These are phyloP conservation scores for Pyropia yezoensis DNA, from an alignment of 23 red algal species.

Conservation along the genomic window DNA sequence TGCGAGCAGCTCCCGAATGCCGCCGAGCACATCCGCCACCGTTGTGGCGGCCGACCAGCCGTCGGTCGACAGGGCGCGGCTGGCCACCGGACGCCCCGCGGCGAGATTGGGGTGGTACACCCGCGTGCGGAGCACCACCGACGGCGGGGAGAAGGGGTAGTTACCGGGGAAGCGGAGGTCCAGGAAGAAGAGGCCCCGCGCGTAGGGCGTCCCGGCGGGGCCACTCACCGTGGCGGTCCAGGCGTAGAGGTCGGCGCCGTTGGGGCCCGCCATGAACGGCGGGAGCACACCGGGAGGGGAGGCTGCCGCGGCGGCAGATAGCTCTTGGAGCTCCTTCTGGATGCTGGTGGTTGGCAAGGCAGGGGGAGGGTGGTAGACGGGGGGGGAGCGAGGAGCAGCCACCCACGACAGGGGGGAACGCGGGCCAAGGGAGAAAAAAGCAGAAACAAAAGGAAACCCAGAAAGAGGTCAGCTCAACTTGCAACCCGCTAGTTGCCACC, in stretches of 20 bases:
- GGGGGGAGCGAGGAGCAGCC: neutral
- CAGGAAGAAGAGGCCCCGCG: constrained; percentile 93
- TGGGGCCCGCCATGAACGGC: constrained; percentile 65
- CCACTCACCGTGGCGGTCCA: constrained; percentile 83
- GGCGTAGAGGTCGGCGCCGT: constrained; percentile 86
- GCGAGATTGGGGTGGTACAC: constrained; percentile 98
- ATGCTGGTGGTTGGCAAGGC: constrained; percentile 34
- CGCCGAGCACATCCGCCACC: constrained; percentile 60
- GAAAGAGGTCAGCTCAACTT: too few relatives aligned
- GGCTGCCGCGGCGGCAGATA: constrained; percentile 49
- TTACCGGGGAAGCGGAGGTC: constrained; percentile 81
- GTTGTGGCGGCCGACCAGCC: constrained; percentile 74
- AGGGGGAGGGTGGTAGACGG: neutral
- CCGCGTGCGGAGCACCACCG: constrained; percentile 84
- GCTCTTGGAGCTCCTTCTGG: constrained; percentile 79
- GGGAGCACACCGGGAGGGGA: constrained; percentile 4
- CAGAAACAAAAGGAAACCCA: too few relatives aligned
- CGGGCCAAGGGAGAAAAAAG: too few relatives aligned
- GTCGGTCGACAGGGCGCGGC: constrained; percentile 47
- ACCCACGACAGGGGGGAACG: too few relatives aligned
- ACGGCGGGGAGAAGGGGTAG: constrained; percentile 92
- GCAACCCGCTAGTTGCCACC: too few relatives aligned
- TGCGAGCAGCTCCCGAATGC: constrained; percentile 53
- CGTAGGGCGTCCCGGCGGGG: constrained; percentile 73
- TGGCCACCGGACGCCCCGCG: constrained; percentile 54